These are phyloP conservation scores for Globisporangium spinosum DNA, from an alignment of 352 stramenopile genomes.

Conservation along the genomic window DNA sequence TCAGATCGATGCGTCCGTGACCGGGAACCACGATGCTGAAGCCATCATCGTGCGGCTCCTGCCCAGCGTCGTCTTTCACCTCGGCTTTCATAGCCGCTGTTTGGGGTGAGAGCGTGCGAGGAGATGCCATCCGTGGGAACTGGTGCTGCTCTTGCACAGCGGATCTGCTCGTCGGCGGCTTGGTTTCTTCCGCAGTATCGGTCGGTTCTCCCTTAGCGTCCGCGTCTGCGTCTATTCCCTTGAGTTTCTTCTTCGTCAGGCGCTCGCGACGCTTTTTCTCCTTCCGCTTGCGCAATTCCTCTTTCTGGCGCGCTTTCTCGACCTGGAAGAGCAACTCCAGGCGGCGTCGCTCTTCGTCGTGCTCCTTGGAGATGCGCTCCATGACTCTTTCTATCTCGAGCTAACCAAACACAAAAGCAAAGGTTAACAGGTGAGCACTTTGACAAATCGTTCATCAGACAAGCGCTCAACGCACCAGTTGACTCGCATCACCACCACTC, in stretches of 20 bases:
- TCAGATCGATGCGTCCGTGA: slow-evolving; percentile 40
- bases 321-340: slow-evolving; percentile 63
- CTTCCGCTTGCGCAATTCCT: slow-evolving; percentile 61
- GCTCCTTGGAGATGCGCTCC: slow-evolving; percentile 59
- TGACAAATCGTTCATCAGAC: no score
- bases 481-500: slow-evolving; percentile 9
- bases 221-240: slow-evolving; percentile 15
- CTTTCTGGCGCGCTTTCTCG: slow-evolving; percentile 64
- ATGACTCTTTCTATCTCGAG: slow-evolving; percentile 57
- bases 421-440: neutral
- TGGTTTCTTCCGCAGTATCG: neutral
- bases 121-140: slow-evolving; percentile 19
- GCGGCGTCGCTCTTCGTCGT: slow-evolving; percentile 56
- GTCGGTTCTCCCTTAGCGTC: slow-evolving; percentile 5
- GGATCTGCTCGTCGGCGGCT: neutral
- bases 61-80: slow-evolving; percentile 17
- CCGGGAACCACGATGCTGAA: slow-evolving; percentile 43
- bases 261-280: slow-evolving; percentile 59
- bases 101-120: slow-evolving; percentile 9
- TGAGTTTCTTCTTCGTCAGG: slow-evolving; percentile 45
- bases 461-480: slow-evolving; percentile 14
- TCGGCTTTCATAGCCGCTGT: slow-evolving; percentile 19
- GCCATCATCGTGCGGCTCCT: neutral
- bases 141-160: neutral
- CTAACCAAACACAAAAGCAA: slow-evolving; percentile 18